These are phyloP conservation scores for Paradendryphiella salina DNA, from an alignment of 2,329 filamentous ascomycete genomes.

Conservation along the genomic window DNA sequence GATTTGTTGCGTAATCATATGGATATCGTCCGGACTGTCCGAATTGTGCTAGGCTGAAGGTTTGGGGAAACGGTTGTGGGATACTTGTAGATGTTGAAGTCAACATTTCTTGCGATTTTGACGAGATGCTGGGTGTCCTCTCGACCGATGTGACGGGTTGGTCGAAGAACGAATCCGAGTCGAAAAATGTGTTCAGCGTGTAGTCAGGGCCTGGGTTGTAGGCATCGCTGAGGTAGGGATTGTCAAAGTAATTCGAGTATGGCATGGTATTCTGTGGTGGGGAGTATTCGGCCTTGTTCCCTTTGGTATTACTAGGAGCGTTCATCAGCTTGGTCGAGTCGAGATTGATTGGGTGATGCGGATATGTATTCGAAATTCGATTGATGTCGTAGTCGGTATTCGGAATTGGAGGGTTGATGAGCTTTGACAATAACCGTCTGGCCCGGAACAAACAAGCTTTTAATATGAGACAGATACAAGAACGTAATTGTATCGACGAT, in stretches of 20 bases:
- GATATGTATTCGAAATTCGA: conserved; percentile 12
- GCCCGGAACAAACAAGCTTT: conserved; percentile 6
- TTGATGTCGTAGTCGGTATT: conserved; percentile 1
- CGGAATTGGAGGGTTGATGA: conserved; percentile 1
- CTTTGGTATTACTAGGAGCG: conserved; percentile 27
- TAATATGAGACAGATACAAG: conserved; percentile 18
- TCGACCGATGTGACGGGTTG: conserved; percentile 33
- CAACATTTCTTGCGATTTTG: conserved; percentile 21
- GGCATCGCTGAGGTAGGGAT: conserved; percentile 29
- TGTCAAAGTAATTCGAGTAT: conserved; percentile 24
- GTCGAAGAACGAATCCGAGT: conserved; percentile 33
- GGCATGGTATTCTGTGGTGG: conserved; percentile 19
- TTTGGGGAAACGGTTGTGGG: conserved; percentile 18
- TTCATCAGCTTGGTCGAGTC: conserved; percentile 25
- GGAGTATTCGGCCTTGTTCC: conserved; percentile 32
- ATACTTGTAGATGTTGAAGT: conserved; percentile 20
- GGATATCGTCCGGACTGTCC: conserved; percentile 25
- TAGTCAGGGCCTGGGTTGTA: conserved; percentile 31
- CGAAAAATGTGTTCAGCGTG: conserved; percentile 35
- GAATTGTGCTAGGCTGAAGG: conserved; percentile 27
- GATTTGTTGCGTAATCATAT: conserved; percentile 26
- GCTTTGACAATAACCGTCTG: conserved; percentile 3
- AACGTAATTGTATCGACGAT: conserved; percentile 31
- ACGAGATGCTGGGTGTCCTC: conserved; percentile 17
- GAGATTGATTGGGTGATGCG: conserved; percentile 10